Conservation (phyloP, 2,329 filamentous ascomycete genomes). For the Apiospora saccharicola region DNA sequence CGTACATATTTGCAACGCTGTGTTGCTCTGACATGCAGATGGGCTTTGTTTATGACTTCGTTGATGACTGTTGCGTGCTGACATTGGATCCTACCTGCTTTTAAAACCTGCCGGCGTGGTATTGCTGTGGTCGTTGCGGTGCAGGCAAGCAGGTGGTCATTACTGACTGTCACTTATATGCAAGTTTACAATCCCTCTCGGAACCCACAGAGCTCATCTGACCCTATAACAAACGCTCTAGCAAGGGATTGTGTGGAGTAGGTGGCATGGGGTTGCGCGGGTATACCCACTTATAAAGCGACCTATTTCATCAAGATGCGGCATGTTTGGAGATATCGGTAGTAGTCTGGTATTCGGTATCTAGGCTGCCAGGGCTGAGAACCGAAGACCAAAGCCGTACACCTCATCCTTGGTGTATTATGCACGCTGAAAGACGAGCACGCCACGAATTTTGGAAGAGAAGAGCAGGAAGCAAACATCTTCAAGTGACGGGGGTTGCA, state of each 20-base stretch:
- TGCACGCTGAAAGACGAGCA: not conserved
- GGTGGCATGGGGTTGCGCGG: not conserved
- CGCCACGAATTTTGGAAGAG: not conserved
- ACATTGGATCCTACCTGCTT: not conserved
- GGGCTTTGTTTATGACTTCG: not conserved
- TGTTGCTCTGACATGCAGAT: constrained; percentile 22
- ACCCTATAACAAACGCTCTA: not conserved
- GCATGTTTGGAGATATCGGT: not conserved
- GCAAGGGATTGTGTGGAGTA: not conserved
- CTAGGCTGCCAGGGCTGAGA: not conserved
- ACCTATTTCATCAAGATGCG: not conserved
- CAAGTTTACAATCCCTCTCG: not conserved
- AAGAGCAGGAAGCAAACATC: not conserved
- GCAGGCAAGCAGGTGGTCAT: not conserved
- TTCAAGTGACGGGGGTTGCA: not conserved
- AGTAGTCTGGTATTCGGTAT: not conserved
- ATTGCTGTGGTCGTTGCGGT: not conserved
- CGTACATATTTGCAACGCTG: not conserved
- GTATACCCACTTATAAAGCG: not conserved
- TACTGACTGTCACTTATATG: not conserved
- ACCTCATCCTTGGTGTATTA: not conserved
- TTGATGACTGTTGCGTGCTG: not conserved
- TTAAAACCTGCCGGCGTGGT: not conserved
- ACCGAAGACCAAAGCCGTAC: not conserved
- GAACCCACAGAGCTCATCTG: constrained; percentile 7